Percentiles rank a stretch among this genome's conserved stretches.
phyloP scores from a whole-genome alignment of 176 grass and related monocot genomes.

The Rhynchospora pubera region DNA sequence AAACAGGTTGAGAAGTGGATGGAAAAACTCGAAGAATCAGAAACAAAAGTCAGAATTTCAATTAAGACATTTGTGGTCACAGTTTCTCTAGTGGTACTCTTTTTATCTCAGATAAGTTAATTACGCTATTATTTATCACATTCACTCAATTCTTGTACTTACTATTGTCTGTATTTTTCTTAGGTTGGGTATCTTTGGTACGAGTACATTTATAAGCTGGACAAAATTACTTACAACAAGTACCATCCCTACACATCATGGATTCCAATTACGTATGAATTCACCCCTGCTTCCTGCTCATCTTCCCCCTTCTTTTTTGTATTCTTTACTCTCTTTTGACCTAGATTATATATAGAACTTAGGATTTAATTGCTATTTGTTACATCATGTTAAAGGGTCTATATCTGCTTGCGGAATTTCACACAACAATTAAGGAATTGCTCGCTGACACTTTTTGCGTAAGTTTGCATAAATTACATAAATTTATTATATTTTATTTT shows the following conservation, averaged over 20 bases:
- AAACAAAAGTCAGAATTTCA: conserved; percentile 61
- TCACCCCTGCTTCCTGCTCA: neutral
- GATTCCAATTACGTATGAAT: conserved; percentile 94
- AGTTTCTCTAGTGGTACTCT: conserved; percentile 60
- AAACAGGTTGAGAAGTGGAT: conserved; percentile 91
- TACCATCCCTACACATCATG: conserved; percentile 98
- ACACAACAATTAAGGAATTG: conserved; percentile 81
- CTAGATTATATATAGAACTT: conserved; percentile 25
- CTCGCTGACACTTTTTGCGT: conserved; percentile 93
- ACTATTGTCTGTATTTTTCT: conserved; percentile 17
- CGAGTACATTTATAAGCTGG: conserved; percentile 97
- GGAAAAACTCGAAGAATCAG: conserved; percentile 94
- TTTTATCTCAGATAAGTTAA: conserved; percentile 14
- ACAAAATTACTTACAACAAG: conserved; percentile 94
- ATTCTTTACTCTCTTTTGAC: neutral
- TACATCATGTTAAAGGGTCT: conserved; percentile 52
- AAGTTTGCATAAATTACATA: conserved; percentile 29
- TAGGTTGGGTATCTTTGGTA: conserved; percentile 97
- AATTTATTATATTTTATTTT: neutral
- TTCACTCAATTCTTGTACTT: conserved; percentile 5
- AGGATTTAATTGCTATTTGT: conserved; percentile 33
- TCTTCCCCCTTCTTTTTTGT: neutral
- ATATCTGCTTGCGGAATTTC: conserved; percentile 89
- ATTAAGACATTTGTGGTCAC: conserved; percentile 68
- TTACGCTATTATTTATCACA: neutral